phyloP scores from a whole-genome alignment of 352 stramenopile species.

The Elongisporangium prolatum region DNA sequence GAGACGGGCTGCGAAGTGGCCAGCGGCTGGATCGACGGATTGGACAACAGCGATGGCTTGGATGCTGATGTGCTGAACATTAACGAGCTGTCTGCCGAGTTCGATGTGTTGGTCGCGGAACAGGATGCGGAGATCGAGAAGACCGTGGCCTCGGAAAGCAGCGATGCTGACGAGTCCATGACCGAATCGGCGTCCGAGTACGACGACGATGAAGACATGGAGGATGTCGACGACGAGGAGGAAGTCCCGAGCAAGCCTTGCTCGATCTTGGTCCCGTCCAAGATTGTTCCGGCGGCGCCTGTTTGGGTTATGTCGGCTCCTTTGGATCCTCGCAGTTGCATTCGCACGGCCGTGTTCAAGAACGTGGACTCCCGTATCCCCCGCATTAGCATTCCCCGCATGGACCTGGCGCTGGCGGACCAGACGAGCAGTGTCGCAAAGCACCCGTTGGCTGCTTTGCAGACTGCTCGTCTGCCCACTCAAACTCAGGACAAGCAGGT shows the following conservation, averaged over 20 bases:
- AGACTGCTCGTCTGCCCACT: constrained; percentile 4
- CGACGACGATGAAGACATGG: constrained; percentile 32
- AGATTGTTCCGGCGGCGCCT: constrained; percentile 48
- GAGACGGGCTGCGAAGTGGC: constrained; percentile 17
- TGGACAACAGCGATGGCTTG: constrained; percentile 54
- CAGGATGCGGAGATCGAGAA: constrained; percentile 20
- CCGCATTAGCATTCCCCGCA: constrained; percentile 55
- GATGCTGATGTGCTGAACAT: constrained; percentile 69
- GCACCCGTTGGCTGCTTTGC: constrained; percentile 1
- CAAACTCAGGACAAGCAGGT: constrained; percentile 14
- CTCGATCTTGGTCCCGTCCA: constrained; percentile 11
- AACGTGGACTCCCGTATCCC: constrained; percentile 76
- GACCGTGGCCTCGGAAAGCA: constrained; percentile 8
- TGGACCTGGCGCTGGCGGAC: constrained; percentile 52
- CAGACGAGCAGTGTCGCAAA: constrained; percentile 9
- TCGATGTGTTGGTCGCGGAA: constrained; percentile 54
- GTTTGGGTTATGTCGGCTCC: constrained; percentile 49
- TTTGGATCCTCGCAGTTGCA: constrained; percentile 72
- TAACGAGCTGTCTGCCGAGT: constrained; percentile 64
- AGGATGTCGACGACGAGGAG: constrained; percentile 24
- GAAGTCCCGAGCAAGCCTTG: constrained; percentile 12
- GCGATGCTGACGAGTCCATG: constrained; percentile 14
- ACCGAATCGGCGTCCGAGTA: constrained; percentile 23
- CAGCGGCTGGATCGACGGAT: constrained; percentile 18
- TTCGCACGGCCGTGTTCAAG: constrained; percentile 73